These are phyloP conservation scores for Periconia macrospinosa DNA, from an alignment of 2,329 filamentous ascomycete genomes.

Conservation along the genomic window DNA sequence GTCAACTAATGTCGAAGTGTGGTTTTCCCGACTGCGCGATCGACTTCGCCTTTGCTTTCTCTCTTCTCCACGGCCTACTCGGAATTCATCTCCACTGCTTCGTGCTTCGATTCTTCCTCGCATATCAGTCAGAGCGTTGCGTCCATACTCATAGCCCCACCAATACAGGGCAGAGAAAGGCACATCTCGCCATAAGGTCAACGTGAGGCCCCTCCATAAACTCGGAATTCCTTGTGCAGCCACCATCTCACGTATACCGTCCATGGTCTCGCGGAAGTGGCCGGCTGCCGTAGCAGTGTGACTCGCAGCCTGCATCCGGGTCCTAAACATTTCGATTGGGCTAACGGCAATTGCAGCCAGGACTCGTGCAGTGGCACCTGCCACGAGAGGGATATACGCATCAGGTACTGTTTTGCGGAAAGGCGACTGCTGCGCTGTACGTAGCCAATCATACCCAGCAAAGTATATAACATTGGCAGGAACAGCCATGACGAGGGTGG, in stretches of 20 bases:
- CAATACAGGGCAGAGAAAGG: conserved; percentile 97
- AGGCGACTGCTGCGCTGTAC: conserved; percentile 72
- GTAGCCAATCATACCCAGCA: conserved; percentile 94
- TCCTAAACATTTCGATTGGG: conserved; percentile 92
- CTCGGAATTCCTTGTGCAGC: conserved; percentile 73
- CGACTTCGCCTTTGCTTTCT: conserved; percentile 41
- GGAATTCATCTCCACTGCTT: conserved; percentile 34
- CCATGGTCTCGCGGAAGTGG: conserved; percentile 78
- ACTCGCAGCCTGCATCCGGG: conserved; percentile 80
- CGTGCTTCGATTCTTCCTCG: conserved; percentile 56
- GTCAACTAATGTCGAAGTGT: conserved; percentile 78
- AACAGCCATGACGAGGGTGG: conserved; percentile 89
- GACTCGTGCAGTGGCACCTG: conserved; percentile 76
- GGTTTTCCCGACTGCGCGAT: conserved; percentile 69
- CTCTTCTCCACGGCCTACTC: conserved; percentile 35
- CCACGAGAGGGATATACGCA: conserved; percentile 75
- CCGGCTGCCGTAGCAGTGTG: conserved; percentile 52
- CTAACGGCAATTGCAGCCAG: conserved; percentile 81
- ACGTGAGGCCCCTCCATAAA: conserved; percentile 84
- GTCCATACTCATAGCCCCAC: conserved; percentile 92
- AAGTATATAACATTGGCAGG: conserved; percentile 99
- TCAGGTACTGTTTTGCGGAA: conserved; percentile 62
- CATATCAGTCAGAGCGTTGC: conserved; percentile 69
- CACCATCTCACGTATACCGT: conserved; percentile 79
- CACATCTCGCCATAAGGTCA: conserved; percentile 95